Evolutionary conservation across 108 stramenopile genomes (phyloP).

Genomic region (Nitzschia inconspicua): DNA sequence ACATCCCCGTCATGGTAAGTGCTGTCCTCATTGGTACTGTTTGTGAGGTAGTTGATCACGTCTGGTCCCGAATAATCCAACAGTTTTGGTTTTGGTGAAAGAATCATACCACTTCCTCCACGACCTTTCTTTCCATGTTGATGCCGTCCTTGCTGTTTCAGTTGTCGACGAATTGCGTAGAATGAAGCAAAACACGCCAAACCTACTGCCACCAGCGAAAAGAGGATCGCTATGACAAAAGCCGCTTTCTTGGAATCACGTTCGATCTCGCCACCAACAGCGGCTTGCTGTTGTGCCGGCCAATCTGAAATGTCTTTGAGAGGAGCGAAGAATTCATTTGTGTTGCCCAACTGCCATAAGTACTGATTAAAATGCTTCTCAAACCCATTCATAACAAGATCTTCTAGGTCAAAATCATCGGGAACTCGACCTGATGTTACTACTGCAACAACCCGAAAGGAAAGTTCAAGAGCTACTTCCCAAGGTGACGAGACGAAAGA

Average conservation of each 20-base stretch:
- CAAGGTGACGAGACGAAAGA: constrained; percentile 1
- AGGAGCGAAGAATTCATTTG: constrained; percentile 16
- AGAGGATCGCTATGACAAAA: constrained; percentile 21
- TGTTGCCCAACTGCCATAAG: constrained; percentile 5
- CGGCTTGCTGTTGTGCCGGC: not conserved
- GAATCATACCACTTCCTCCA: not conserved
- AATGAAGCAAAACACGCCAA: constrained; percentile 17
- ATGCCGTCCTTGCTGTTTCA: not conserved
- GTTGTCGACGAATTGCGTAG: constrained; percentile 23
- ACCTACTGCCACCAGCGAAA: constrained; percentile 17
- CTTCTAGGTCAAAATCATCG: constrained; percentile 10
- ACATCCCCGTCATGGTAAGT: constrained; percentile 9
- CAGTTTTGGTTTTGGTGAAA: constrained; percentile 1
- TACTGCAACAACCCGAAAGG: constrained; percentile 12
- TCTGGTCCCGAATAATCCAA: constrained; percentile 11
- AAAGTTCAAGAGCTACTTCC: constrained; percentile 8
- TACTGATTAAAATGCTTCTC: constrained; percentile 22
- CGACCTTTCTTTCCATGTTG: not conserved
- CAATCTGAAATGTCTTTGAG: constrained; percentile 11
- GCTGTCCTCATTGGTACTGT: constrained; percentile 13
- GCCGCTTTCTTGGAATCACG: constrained; percentile 3
- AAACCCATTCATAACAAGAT: constrained; percentile 11
- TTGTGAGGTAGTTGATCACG: constrained; percentile 8
- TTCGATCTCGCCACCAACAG: not conserved
- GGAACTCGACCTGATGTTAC: constrained; percentile 26